Percentiles rank a stretch among this genome's conserved stretches.
phyloP scores from a whole-genome alignment of 2,329 filamentous ascomycete genomes.

The Fusarium nanum region DNA sequence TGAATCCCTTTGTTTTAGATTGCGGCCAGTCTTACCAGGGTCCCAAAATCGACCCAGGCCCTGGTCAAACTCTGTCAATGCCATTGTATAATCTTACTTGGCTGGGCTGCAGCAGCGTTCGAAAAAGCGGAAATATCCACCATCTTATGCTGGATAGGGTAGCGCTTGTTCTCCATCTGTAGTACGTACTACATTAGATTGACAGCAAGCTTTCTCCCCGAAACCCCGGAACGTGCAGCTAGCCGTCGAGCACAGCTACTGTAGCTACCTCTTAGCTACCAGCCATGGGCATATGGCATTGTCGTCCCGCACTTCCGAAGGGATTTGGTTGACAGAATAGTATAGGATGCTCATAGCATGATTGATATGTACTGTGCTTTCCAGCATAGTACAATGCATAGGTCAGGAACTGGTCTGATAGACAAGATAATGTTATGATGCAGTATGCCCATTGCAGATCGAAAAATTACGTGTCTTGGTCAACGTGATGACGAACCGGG shows the following conservation, averaged over 20 bases:
- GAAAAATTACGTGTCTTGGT: slow-evolving; percentile 22
- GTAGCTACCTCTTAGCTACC: background rate
- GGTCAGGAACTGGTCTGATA: background rate
- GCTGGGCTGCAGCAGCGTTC: slow-evolving; percentile 5
- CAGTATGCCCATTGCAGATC: slow-evolving; percentile 18
- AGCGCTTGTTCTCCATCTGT: background rate
- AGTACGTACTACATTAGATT: background rate
- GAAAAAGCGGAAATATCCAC: slow-evolving; percentile 9
- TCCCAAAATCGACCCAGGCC: slow-evolving; percentile 1
- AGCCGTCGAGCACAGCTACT: slow-evolving; percentile 5
- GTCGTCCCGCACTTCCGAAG: slow-evolving; percentile 15
- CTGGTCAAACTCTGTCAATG: slow-evolving; percentile 9
- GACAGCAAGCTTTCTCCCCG: slow-evolving; percentile 3
- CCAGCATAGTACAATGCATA: slow-evolving; percentile 8
- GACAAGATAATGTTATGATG: background rate
- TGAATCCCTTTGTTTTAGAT: slow-evolving; percentile 25
- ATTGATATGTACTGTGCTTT: slow-evolving; percentile 9
- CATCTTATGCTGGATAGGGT: background rate
- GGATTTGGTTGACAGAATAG: background rate
- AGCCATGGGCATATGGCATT: background rate
- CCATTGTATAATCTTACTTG: slow-evolving; percentile 24
- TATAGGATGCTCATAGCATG: slow-evolving; percentile 21
- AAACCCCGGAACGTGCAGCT: slow-evolving; percentile 2
- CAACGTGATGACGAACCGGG: slow-evolving; percentile 1
- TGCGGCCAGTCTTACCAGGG: slow-evolving; percentile 13